Base-by-base conservation (phyloP, 306 rosid genomes). In the Alnus rubra region DNA sequence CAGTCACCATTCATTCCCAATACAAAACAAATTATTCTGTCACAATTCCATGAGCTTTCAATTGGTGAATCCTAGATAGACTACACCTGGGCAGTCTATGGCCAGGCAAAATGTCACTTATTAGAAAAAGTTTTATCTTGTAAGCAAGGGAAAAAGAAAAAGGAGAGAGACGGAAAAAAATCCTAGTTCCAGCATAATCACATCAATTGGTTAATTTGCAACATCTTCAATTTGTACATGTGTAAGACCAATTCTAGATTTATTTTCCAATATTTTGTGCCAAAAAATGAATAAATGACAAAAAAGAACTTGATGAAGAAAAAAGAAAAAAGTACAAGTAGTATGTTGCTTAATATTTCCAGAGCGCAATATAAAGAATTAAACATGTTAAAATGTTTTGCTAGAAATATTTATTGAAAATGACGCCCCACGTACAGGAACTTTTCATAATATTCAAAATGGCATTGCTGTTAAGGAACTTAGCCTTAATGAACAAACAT, bases 381-480 rank as follows among this genome's bases (percentile, higher is more conserved):
- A 59, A 11, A 59, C 18, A 59, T 28, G 7, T 59, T 28, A 59
- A 59, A 28, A 59, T 28, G 67, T 42, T 42, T 42, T 42, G 7
- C 7, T 42, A 5, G 45, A 42, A 42, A 42, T 42, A 42, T 59
- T 59, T 59, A 37, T 59, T 3, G 7, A 12, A 28, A 59, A 59
- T 8, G 67, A 15, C 16, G 28, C 45, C 6, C 45, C 2, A 52
- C 80, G 69, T 54, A 69, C 0, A 69, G 7, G 49, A 69, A 78
- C n/a, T 23, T 2, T 42, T 78, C 58, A 78, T 2, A n/a, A 69
- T 78, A 69, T 78, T 68, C 69, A 65, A 77, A 69, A 18, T 48
- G 51, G 2, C 2, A 8, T 67, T 23, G 74, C 45, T 67, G 19
- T 67, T 67, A n/a, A 18, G 16, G 44, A 65, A 76, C 44, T 76